Base-by-base conservation (phyloP, 345 rosid species). In the Citrus cavaleriei region DNA sequence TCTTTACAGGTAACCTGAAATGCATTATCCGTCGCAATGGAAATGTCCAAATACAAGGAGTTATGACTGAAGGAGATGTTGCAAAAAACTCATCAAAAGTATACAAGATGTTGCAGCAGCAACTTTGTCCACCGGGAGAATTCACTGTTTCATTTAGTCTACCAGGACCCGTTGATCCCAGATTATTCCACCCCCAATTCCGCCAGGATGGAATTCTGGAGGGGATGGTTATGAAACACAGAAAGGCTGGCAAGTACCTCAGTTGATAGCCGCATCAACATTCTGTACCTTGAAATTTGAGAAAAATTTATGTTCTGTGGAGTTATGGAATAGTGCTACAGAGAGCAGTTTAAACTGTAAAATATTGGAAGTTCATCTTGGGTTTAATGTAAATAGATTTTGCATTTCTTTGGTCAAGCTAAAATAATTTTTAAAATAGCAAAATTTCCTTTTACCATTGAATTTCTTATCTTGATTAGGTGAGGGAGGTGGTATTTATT, bases 21-120 rank as follows among this genome's bases (percentile, higher is more conserved):
- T 91, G 93, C 46, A 89, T 85, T 69, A 84, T 93, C 35, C 76
- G 82, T 75, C 79, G 83, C 2, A 82, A 88, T 65, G 98, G 98
- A 32, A 86, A 76, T 79, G 93, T 95, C 76, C 73, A 80, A 60
- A 82, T 93, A 70, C 57, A 82, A 76, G 98, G 95, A 21, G 84
- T 80, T 62, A 69, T 89, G 35, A 79, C 84, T 0, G 87, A 86
- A 34, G 82, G 80, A 38, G 85, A 79, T 4, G 51, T 89, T 38
- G 35, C 82, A 57, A 84, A 85, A 62, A 83, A 78, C 40, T 46
- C 86, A 0, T 72, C 84, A 1, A 79, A 51, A 0, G 80, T 62
- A 2, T 81, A 68, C 68, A 73, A 76, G 78, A 35, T 74, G 81
- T 81, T 65, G 51, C 82, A 83, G 62, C 84, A 84, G 81, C 85